Conservation (phyloP, 345 rosid species). For the Sonneratia caseolaris region DNA sequence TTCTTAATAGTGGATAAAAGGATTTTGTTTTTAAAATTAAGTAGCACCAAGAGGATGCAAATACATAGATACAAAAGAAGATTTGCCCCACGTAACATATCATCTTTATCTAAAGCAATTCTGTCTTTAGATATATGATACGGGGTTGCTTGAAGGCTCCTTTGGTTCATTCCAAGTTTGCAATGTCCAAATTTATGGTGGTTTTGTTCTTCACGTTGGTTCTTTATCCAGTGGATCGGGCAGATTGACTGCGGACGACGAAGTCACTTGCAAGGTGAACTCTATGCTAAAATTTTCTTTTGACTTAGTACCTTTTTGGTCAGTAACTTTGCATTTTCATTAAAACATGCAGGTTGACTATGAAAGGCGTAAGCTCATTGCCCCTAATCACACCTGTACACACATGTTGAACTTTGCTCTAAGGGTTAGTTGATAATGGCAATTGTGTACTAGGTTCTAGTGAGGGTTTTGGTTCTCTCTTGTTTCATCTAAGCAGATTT, state of each 20-base stretch:
- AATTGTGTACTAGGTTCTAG: background rate
- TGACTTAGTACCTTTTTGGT: background rate
- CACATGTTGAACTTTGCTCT: constrained; percentile 97
- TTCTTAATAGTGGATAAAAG: background rate
- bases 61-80: background rate
- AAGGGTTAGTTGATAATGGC: constrained; percentile 34
- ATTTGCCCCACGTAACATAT: background rate
- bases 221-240: constrained; percentile 33
- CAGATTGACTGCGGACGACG: constrained; percentile 53
- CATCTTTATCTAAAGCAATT: background rate
- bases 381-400: constrained; percentile 95
- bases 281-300: background rate
- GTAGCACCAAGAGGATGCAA: background rate
- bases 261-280: constrained; percentile 71
- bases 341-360: constrained; percentile 68
- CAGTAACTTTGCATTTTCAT: constrained; percentile 1
- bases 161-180: constrained; percentile 67
- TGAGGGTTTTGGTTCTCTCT: background rate
- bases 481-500: background rate
- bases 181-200: constrained; percentile 85
- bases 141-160: constrained; percentile 62
- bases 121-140: constrained; percentile 62
- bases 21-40: background rate
- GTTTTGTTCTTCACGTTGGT: constrained; percentile 88
- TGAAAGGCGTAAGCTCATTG: constrained; percentile 74